Percentiles rank a stretch among this genome's conserved stretches.
Evolutionary conservation across 306 rosid genomes (phyloP).

Genomic region (Alnus glutinosa): DNA sequence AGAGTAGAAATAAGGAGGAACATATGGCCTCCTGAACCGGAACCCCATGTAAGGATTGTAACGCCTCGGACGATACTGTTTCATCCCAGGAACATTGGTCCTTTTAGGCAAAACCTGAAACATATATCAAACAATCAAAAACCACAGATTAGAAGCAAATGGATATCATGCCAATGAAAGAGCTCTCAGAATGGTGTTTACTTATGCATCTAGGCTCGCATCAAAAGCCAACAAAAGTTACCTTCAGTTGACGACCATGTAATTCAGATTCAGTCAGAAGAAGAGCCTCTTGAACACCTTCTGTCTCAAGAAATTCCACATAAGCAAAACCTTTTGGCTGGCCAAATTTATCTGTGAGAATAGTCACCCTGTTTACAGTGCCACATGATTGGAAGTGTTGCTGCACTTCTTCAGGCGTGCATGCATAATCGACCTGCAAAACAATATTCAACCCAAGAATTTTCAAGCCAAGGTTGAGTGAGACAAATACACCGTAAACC

Average conservation of each 20-base stretch:
- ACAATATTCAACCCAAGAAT: slow-evolving; percentile 27
- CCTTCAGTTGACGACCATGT: slow-evolving; percentile 95
- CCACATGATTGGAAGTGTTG: slow-evolving; percentile 96
- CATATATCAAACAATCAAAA: slow-evolving; percentile 22
- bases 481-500: background rate
- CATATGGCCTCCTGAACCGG: slow-evolving; percentile 81
- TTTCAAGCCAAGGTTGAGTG: slow-evolving; percentile 25
- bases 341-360: slow-evolving; percentile 85
- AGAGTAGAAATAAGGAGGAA: slow-evolving; percentile 73
- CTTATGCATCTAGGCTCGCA: slow-evolving; percentile 2
- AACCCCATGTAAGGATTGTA: slow-evolving; percentile 66
- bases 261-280: slow-evolving; percentile 77
- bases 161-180: slow-evolving; percentile 12
- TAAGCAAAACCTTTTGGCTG: slow-evolving; percentile 97
- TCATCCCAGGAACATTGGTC: slow-evolving; percentile 97
- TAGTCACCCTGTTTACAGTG: slow-evolving; percentile 88
- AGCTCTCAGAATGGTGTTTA: background rate
- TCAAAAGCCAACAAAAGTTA: slow-evolving; percentile 21
- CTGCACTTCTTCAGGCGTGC: slow-evolving; percentile 99
- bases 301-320: slow-evolving; percentile 85
- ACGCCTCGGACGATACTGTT: slow-evolving; percentile 79
- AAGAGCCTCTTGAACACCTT: slow-evolving; percentile 91
- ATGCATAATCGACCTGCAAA: slow-evolving; percentile 89
- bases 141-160: slow-evolving; percentile 3
- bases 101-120: slow-evolving; percentile 87